A percentile compares a stretch with the other conserved stretches of the same genome.
phyloP scores from a whole-genome alignment of 2,329 filamentous ascomycete species.

The Neophaeococcomyces aloes region DNA sequence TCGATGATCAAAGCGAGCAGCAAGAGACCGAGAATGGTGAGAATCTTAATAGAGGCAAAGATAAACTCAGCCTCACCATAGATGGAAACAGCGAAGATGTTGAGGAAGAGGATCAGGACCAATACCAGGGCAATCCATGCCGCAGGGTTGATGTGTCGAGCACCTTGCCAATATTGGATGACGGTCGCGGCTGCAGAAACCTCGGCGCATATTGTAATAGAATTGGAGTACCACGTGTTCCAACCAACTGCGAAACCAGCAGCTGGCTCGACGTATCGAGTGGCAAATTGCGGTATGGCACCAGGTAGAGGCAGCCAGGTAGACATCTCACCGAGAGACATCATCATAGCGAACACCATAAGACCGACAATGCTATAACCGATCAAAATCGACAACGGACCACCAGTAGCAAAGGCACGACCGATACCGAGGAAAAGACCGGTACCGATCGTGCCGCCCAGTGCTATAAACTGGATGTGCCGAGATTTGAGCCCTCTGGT shows the following conservation, averaged over 20 bases:
- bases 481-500: constrained; percentile 30
- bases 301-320: constrained; percentile 33
- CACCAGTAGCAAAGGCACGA: constrained; percentile 26
- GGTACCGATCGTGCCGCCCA: constrained; percentile 30
- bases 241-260: constrained; percentile 38
- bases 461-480: constrained; percentile 32
- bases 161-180: constrained; percentile 49
- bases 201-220: constrained; percentile 39
- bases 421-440: constrained; percentile 31
- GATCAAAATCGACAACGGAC: constrained; percentile 29
- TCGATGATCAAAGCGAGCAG: constrained; percentile 42
- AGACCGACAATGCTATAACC: constrained; percentile 28
- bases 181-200: constrained; percentile 55
- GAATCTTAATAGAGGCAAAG: constrained; percentile 42
- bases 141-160: constrained; percentile 25
- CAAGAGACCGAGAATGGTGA: constrained; percentile 41
- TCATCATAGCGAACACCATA: constrained; percentile 20
- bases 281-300: constrained; percentile 31
- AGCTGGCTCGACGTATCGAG: constrained; percentile 33
- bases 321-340: constrained; percentile 36
- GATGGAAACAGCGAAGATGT: constrained; percentile 51
- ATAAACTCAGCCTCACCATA: constrained; percentile 35
- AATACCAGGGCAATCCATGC: constrained; percentile 22
- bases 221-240: constrained; percentile 39
- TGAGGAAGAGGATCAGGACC: constrained; percentile 42